A percentile compares a stretch with the other conserved stretches of the same genome.
phyloP scores from a whole-genome alignment of 768 basidiomycete genomes.

The Stropharia rugosoannulata region DNA sequence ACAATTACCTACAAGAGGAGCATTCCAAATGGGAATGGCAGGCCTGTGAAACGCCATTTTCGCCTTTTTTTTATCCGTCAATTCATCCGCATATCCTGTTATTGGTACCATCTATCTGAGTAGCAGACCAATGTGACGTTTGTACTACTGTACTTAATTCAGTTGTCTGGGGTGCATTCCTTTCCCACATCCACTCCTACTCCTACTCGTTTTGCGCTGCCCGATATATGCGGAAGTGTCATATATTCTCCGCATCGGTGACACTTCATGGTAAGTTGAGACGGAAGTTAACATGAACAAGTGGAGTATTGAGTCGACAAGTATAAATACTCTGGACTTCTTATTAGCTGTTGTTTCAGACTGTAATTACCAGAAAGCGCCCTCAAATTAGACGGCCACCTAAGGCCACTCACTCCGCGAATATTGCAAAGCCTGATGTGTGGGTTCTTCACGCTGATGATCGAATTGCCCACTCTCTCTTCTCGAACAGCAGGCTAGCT shows the following conservation, averaged over 20 bases:
- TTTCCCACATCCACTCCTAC: conserved; percentile 1
- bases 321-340: too few relatives aligned
- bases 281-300: too few relatives aligned
- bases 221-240: too few relatives aligned
- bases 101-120: conserved; percentile 15
- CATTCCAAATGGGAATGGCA: conserved; percentile 54
- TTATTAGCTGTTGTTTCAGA: too few relatives aligned
- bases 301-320: too few relatives aligned
- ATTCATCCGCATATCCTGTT: conserved; percentile 17
- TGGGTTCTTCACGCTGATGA: conserved; percentile 26
- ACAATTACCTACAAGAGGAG: conserved; percentile 37
- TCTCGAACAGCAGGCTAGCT: conserved; percentile 9
- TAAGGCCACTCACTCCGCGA: conserved; percentile 19
- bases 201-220: not conserved
- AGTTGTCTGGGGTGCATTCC: conserved; percentile 18
- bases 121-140: conserved; percentile 19
- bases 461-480: conserved; percentile 14
- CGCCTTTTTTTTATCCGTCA: conserved; percentile 17
- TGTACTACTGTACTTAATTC: conserved; percentile 29
- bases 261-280: too few relatives aligned
- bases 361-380: not conserved
- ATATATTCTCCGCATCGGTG: too few relatives aligned
- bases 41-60: conserved; percentile 36
- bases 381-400: conserved; percentile 7
- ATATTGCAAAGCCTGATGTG: conserved; percentile 15